These are phyloP conservation scores for Talaromyces sp. DNA, from an alignment of 2,329 filamentous ascomycete genomes.

Conservation along the genomic window DNA sequence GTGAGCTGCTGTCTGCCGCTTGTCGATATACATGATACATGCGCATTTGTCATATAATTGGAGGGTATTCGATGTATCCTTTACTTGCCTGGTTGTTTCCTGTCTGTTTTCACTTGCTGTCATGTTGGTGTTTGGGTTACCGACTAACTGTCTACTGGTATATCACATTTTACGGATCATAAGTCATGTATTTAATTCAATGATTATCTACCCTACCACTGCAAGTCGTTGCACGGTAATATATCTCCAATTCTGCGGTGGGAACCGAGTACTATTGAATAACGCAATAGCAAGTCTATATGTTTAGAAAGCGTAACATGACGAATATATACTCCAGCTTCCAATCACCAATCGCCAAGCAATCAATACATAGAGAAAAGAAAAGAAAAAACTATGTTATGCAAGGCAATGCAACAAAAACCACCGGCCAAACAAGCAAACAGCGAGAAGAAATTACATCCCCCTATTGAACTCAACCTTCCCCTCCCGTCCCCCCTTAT, in stretches of 20 bases:
- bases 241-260: background rate
- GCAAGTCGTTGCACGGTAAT: background rate
- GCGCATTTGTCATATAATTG: background rate
- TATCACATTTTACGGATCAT: slow-evolving; percentile 9
- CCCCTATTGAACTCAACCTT: slow-evolving; percentile 96
- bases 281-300: slow-evolving; percentile 2
- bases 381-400: background rate
- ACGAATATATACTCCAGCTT: background rate
- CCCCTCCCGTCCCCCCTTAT: slow-evolving; percentile 71
- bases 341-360: background rate
- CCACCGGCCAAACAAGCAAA: background rate
- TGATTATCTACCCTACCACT: background rate
- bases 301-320: too few relatives aligned
- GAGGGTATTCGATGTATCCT: slow-evolving; percentile 1
- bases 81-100: background rate
- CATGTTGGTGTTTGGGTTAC: slow-evolving; percentile 12
- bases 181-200: slow-evolving; percentile 11
- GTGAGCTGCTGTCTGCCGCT: background rate
- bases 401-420: background rate
- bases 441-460: slow-evolving; percentile 53
- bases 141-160: background rate
- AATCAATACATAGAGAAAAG: background rate
- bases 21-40: background rate
- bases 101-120: background rate
- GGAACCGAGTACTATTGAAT: background rate